Percentiles rank a stretch among this genome's conserved stretches.
Evolutionary conservation across 257 asterid species (phyloP).

Genomic region (Nicotiana knightiana): DNA sequence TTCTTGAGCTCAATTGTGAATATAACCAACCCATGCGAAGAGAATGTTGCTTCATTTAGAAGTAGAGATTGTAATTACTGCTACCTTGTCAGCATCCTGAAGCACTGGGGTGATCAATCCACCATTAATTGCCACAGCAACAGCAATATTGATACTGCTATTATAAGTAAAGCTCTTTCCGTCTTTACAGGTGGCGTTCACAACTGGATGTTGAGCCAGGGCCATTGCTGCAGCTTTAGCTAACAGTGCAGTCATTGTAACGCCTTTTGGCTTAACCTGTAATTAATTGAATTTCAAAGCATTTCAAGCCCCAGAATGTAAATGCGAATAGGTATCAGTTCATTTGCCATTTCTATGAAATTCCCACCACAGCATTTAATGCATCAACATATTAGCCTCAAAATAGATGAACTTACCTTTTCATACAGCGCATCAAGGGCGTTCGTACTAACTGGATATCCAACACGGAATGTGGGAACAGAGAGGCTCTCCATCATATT

Average conservation of each 20-base stretch:
- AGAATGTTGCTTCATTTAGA: neutral
- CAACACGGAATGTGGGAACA: conserved; percentile 79
- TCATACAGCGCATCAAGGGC: conserved; percentile 7
- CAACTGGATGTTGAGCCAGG: conserved; percentile 78
- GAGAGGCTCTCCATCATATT: conserved; percentile 69
- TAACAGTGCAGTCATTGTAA: neutral
- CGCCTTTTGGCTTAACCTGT: conserved; percentile 8
- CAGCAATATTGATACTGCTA: conserved; percentile 66
- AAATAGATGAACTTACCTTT: neutral
- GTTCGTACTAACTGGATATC: conserved; percentile 43
- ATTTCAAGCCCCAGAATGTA: neutral
- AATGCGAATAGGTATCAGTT: neutral
- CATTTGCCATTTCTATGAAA: neutral
- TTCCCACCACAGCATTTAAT: neutral
- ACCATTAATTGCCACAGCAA: conserved; percentile 66
- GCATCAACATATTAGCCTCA: neutral
- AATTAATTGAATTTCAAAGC: neutral
- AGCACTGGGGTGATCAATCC: conserved; percentile 10
- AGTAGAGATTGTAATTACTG: neutral
- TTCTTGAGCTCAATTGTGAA: neutral
- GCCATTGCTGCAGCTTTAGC: conserved; percentile 72
- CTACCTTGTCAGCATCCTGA: conserved; percentile 9
- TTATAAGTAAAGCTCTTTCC: conserved; percentile 81
- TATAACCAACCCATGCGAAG: neutral
- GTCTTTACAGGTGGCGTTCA: conserved; percentile 71